Conservation (phyloP, 2,329 filamentous ascomycete species). For the Pseudogymnoascus sp. region DNA sequence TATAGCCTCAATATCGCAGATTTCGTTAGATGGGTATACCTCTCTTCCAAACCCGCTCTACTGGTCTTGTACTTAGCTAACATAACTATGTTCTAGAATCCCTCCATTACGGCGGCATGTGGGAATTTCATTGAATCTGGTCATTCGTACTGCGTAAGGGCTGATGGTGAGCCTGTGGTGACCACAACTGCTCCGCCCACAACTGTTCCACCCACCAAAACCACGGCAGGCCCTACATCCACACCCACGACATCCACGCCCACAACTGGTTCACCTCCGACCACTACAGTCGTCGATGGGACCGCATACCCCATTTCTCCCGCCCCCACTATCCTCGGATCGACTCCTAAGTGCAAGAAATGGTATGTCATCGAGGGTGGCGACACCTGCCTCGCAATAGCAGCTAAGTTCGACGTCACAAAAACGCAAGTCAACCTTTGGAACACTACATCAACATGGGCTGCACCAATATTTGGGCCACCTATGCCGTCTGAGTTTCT, state of each 20-base stretch:
- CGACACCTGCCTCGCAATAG: background rate
- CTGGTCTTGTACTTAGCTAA: too few relatives aligned
- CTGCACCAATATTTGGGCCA: slow-evolving; percentile 5
- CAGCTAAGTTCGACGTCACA: background rate
- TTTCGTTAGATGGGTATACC: too few relatives aligned
- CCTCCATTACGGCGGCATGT: too few relatives aligned
- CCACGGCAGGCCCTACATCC: too few relatives aligned
- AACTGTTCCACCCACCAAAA: too few relatives aligned
- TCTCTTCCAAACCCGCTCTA: too few relatives aligned
- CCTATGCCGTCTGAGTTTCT: slow-evolving; percentile 7
- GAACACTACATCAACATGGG: slow-evolving; percentile 7
- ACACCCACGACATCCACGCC: background rate
- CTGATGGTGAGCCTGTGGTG: too few relatives aligned
- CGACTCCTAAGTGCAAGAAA: background rate
- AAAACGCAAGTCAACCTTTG: background rate
- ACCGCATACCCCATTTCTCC: slow-evolving; percentile 1
- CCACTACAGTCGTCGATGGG: background rate
- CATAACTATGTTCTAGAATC: too few relatives aligned
- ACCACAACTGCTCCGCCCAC: too few relatives aligned
- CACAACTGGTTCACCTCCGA: background rate
- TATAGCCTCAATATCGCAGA: too few relatives aligned
- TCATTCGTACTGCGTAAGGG: too few relatives aligned
- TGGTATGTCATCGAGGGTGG: slow-evolving; percentile 1
- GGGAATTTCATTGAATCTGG: too few relatives aligned
- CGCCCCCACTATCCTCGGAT: background rate